Base-by-base conservation (phyloP, 1,139 yeast genomes). In the Ogataea hybrid region DNA sequence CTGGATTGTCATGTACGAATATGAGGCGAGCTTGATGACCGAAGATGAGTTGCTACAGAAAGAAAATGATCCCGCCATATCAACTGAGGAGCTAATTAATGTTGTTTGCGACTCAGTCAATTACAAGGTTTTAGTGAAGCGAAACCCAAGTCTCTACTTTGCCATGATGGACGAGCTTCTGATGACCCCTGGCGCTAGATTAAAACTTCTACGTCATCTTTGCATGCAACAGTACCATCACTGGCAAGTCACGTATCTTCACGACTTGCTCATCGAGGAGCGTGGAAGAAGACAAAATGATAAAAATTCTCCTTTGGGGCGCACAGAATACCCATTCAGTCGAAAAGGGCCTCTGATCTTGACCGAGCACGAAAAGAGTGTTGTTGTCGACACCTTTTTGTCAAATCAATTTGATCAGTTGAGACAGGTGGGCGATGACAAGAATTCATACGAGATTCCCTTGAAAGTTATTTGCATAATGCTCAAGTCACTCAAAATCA, bases 361-460 rank as follows among this genome's bases (percentile, higher is more conserved):
- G 12, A 75, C 82, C 25, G 77, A 72, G 7, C 69, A 79, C 35
- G 90, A 84, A 51, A 69, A 64, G 46, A 75, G 76, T 54, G 79
- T 82, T 85, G 56, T 84, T n/a, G 59, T 84, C 30, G 88, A 82
- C 59, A 87, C 81, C 56, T 80, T 83, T 52, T 68, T 84, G 44
- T 70, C 77, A 12, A 79, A 75, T 46, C 72, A 82, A 20, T 67
- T 75, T 8, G 69, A 73, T 11, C 75, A 69, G 48, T 59, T 82
- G 15, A 68, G 81, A 0, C 61, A 62, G 32, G 37, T 39, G 23
- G 62, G 68, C 14, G 66, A 64, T 30, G 65, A 67, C 25, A 71
- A 69, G 0, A 58, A 62, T 29, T 18, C 37, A 12, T 22, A 23
- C 3, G 28, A 35, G 11, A n/a, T 22, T 20, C 62, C 71, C 44